Conservation (phyloP, 208 protist genomes). For the Trypanosoma avium region DNA sequence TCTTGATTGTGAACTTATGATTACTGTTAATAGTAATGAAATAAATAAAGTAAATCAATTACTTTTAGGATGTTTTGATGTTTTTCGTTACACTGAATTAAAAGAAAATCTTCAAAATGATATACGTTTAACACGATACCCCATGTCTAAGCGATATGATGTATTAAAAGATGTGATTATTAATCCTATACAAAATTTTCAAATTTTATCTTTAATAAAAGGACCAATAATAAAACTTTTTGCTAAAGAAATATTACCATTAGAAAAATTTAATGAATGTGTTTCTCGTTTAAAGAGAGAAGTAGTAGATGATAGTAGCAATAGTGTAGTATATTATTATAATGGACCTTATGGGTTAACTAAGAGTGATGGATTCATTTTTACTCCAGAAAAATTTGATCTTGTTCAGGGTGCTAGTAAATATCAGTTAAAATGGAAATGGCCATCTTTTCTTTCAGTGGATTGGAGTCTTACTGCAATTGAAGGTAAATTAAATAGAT, state of each 20-base stretch:
- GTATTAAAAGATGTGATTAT: constrained; percentile 34
- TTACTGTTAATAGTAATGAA: neutral
- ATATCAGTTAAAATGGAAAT: constrained; percentile 84
- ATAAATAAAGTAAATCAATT: constrained; percentile 1
- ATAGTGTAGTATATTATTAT: constrained; percentile 38
- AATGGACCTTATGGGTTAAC: constrained; percentile 46
- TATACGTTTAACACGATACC: constrained; percentile 21
- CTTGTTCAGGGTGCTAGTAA: constrained; percentile 56
- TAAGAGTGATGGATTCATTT: constrained; percentile 79
- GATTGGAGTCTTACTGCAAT: constrained; percentile 62
- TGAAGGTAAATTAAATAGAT: constrained; percentile 29
- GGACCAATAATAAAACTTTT: constrained; percentile 28
- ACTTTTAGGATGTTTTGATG: constrained; percentile 57
- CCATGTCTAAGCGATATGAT: constrained; percentile 46
- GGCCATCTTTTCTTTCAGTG: constrained; percentile 68
- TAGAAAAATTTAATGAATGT: constrained; percentile 38
- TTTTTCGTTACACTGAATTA: constrained; percentile 33
- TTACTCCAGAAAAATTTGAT: constrained; percentile 72
- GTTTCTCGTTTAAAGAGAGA: constrained; percentile 29
- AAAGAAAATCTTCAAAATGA: constrained; percentile 10
- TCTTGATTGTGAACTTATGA: constrained; percentile 69
- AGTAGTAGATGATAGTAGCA: neutral
- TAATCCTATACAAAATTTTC: constrained; percentile 16
- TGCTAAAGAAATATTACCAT: constrained; percentile 66
- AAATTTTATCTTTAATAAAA: neutral